A percentile compares a stretch with the other conserved stretches of the same genome.
These are phyloP conservation scores for Kazachstania martiniae DNA, from an alignment of 805 yeast species.

Conservation along the genomic window DNA sequence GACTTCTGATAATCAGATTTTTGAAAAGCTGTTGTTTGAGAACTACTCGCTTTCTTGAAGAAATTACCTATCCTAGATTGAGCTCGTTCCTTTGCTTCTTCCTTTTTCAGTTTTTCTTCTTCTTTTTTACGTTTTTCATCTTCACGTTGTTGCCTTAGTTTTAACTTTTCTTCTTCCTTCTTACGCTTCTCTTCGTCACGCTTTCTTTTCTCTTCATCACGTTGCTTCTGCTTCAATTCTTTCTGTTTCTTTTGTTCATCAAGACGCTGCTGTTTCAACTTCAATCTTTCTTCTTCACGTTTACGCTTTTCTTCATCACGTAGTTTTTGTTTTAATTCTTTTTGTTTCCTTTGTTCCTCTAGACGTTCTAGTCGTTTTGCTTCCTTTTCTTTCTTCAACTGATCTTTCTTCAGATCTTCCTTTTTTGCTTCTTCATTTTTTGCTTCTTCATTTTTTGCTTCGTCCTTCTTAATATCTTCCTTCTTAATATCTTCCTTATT, in stretches of 20 bases:
- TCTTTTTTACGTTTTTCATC: constrained; percentile 17
- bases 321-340: constrained; percentile 4
- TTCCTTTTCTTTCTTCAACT: background rate
- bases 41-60: constrained; percentile 24
- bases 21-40: constrained; percentile 10
- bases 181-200: constrained; percentile 13
- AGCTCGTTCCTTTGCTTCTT: constrained; percentile 28
- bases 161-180: constrained; percentile 11
- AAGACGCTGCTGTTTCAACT: no score
- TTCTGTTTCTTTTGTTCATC: constrained; percentile 4
- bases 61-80: constrained; percentile 30
- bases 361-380: background rate
- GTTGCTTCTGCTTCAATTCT: constrained; percentile 10
- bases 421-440: background rate
- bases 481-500: background rate
- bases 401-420: background rate
- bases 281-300: constrained; percentile 9
- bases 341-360: constrained; percentile 1
- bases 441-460: background rate
- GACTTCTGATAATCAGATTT: constrained; percentile 26
- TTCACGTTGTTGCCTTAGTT: constrained; percentile 15
- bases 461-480: background rate
- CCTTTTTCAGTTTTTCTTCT: constrained; percentile 20
- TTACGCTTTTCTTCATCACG: constrained; percentile 8
- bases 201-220: constrained; percentile 15